Conservation (phyloP, 768 basidiomycete species). For the Lactarius pseudohatsudake region DNA sequence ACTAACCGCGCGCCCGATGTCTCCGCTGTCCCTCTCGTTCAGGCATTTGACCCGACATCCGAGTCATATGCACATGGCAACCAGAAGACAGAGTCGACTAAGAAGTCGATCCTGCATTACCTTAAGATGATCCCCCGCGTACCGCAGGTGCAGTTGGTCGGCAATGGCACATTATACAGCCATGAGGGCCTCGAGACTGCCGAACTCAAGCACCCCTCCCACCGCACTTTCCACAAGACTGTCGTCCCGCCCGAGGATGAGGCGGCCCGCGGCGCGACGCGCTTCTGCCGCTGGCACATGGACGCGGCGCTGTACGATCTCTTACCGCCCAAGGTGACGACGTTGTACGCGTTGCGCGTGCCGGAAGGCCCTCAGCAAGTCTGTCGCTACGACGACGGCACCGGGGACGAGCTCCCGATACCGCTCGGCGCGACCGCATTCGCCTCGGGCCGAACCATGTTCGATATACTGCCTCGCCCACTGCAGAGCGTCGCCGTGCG, state of each 20-base stretch:
- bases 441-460: slow-evolving; percentile 76
- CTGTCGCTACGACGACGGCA: slow-evolving; percentile 79
- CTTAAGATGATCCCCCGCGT: slow-evolving; percentile 85
- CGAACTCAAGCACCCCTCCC: slow-evolving; percentile 78
- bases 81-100: slow-evolving; percentile 74
- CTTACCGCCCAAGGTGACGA: slow-evolving; percentile 79
- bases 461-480: slow-evolving; percentile 64
- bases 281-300: slow-evolving; percentile 90
- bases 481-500: slow-evolving; percentile 79
- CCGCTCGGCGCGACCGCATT: slow-evolving; percentile 86
- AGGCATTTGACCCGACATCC: slow-evolving; percentile 74
- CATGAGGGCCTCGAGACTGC: slow-evolving; percentile 76
- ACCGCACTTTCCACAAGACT: slow-evolving; percentile 82
- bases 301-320: slow-evolving; percentile 79
- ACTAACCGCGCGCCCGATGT: background rate
- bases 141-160: slow-evolving; percentile 88
- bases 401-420: slow-evolving; percentile 74
- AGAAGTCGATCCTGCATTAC: slow-evolving; percentile 82
- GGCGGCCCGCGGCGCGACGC: slow-evolving; percentile 61
- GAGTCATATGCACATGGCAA: slow-evolving; percentile 84
- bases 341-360: slow-evolving; percentile 71
- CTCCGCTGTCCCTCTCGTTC: slow-evolving; percentile 5
- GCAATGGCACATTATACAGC: slow-evolving; percentile 74
- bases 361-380: slow-evolving; percentile 66
- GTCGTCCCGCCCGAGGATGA: slow-evolving; percentile 68